phyloP scores from a whole-genome alignment of 805 yeast species.

The Lachancea nothofagi region DNA sequence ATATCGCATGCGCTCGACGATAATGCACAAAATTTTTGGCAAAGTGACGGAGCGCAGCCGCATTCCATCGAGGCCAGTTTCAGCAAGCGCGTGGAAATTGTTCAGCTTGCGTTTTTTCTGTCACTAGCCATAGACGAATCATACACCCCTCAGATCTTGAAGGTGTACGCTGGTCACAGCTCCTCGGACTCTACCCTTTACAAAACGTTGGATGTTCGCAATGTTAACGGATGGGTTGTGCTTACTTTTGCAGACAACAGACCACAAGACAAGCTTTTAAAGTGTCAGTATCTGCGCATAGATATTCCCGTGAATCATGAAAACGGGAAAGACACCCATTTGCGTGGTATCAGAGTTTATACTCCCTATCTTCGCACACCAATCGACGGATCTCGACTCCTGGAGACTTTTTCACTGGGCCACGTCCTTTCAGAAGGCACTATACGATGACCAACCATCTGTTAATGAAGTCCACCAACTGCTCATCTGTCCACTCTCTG shows the following conservation, averaged over 20 bases:
- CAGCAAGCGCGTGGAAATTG: constrained; percentile 65
- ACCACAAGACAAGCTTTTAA: constrained; percentile 19
- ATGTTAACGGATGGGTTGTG: constrained; percentile 32
- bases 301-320: constrained; percentile 60
- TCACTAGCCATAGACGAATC: constrained; percentile 77
- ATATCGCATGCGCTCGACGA: constrained; percentile 68
- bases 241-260: constrained; percentile 25
- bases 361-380: constrained; percentile 2
- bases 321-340: constrained; percentile 92
- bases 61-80: constrained; percentile 77
- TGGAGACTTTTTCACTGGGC: constrained; percentile 5
- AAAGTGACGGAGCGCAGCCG: constrained; percentile 88
- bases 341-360: constrained; percentile 56
- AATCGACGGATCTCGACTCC: neutral
- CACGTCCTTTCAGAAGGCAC: constrained; percentile 1
- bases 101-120: constrained; percentile 63
- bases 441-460: neutral
- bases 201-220: constrained; percentile 23
- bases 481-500: no score
- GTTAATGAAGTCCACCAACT: neutral
- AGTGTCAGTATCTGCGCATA: constrained; percentile 28
- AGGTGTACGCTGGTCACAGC: constrained; percentile 31
- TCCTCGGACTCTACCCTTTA: constrained; percentile 26
- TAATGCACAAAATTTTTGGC: constrained; percentile 78
- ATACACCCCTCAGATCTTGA: constrained; percentile 63